phyloP scores from a whole-genome alignment of 805 yeast species.

The Clavispora asparagi region DNA sequence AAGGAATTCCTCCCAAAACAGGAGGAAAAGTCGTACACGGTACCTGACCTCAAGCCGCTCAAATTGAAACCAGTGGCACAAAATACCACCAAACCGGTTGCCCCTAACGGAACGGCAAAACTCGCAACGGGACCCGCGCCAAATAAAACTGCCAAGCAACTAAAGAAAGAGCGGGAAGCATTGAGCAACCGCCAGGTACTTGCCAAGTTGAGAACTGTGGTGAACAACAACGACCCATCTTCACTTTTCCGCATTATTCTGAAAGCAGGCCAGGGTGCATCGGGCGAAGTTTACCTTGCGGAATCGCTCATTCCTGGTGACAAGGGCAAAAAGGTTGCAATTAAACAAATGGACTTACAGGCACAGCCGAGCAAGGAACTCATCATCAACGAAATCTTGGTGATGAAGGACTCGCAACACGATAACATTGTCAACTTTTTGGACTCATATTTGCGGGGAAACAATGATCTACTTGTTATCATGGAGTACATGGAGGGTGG shows the following conservation, averaged over 20 bases:
- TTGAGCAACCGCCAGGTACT: slow-evolving; percentile 85
- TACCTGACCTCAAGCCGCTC: slow-evolving; percentile 10
- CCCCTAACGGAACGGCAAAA: not conserved
- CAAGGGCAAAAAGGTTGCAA: slow-evolving; percentile 65
- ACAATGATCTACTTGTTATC: slow-evolving; percentile 90
- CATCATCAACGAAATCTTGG: slow-evolving; percentile 91
- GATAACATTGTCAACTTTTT: slow-evolving; percentile 91
- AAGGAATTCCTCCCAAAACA: not conserved
- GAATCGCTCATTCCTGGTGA: slow-evolving; percentile 52
- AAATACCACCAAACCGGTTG: not conserved
- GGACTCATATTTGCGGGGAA: slow-evolving; percentile 80
- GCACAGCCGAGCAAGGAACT: slow-evolving; percentile 92
- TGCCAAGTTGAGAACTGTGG: slow-evolving; percentile 76
- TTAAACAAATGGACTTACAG: slow-evolving; percentile 90
- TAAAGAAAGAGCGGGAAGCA: slow-evolving; percentile 37
- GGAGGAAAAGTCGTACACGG: not conserved
- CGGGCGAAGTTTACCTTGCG: slow-evolving; percentile 91
- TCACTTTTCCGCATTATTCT: slow-evolving; percentile 71
- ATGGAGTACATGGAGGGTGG: slow-evolving; percentile 99
- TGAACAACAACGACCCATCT: slow-evolving; percentile 80
- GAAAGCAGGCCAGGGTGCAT: slow-evolving; percentile 96
- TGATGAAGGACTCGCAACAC: slow-evolving; percentile 94
- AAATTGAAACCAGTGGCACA: slow-evolving; percentile 1
- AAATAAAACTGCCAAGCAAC: slow-evolving; percentile 33
- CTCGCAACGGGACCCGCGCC: not conserved